These are phyloP conservation scores for Ensete glaucum DNA, from an alignment of 176 grass and related monocot genomes.

Conservation along the genomic window DNA sequence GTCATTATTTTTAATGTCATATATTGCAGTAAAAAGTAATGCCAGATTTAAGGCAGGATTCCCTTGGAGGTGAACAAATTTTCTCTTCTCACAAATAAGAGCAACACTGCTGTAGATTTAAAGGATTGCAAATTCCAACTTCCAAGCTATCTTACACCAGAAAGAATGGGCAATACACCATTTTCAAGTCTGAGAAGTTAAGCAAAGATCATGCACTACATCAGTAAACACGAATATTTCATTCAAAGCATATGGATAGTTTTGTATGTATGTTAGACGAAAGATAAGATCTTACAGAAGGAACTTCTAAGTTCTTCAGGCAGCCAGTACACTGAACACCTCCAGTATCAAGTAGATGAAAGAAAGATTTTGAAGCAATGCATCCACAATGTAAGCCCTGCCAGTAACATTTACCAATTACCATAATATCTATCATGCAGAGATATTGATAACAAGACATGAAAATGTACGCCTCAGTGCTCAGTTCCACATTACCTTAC, in stretches of 20 bases:
- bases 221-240: not conserved
- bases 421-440: not conserved
- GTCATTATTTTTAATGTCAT: too few species aligned
- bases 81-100: too few species aligned
- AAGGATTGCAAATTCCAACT: too few species aligned
- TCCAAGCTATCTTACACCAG: too few species aligned
- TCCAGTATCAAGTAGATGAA: conserved; percentile 92
- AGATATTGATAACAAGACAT: not conserved
- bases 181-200: not conserved
- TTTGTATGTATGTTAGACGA: not conserved
- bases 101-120: too few species aligned
- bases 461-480: not conserved
- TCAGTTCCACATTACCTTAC: conserved; percentile 54
- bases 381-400: conserved; percentile 94
- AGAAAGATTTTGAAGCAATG: conserved; percentile 79
- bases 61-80: too few species aligned
- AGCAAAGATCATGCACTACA: not conserved
- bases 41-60: too few species aligned
- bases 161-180: too few species aligned
- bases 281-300: conserved; percentile 59
- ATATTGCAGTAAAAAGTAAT: too few species aligned
- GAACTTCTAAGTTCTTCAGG: conserved; percentile 55
- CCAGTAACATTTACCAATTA: conserved; percentile 6
- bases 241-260: not conserved
- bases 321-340: conserved; percentile 82